phyloP scores from a whole-genome alignment of 2,329 filamentous ascomycete species.

The Coniochaeta prunicola region DNA sequence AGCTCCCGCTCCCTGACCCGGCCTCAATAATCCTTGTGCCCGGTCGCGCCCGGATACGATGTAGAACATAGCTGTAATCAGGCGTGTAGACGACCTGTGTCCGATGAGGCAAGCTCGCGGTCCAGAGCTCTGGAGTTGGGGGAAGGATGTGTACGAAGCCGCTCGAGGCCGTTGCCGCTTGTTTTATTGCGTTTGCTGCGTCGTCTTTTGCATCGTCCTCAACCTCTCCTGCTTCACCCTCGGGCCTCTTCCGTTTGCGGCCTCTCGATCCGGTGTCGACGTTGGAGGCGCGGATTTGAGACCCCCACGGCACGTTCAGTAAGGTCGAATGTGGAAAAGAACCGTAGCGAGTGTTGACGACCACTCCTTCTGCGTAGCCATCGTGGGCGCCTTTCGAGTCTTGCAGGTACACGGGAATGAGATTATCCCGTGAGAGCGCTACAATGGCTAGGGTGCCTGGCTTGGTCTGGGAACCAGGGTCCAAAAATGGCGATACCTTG shows the following conservation, averaged over 20 bases:
- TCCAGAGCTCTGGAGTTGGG: slow-evolving; percentile 79
- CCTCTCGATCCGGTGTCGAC: slow-evolving; percentile 90
- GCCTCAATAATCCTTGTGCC: slow-evolving; percentile 72
- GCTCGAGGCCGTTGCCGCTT: slow-evolving; percentile 46
- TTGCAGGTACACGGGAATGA: slow-evolving; percentile 67
- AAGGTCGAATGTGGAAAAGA: slow-evolving; percentile 79
- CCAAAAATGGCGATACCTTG: slow-evolving; percentile 66
- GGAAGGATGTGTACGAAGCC: slow-evolving; percentile 75
- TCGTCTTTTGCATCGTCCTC: slow-evolving; percentile 7
- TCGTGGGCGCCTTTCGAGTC: slow-evolving; percentile 54
- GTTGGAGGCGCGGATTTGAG: slow-evolving; percentile 80
- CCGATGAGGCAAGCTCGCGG: slow-evolving; percentile 68
- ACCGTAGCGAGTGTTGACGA: slow-evolving; percentile 88
- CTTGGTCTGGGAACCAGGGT: slow-evolving; percentile 55
- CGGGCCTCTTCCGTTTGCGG: slow-evolving; percentile 51
- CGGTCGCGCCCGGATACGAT: slow-evolving; percentile 66
- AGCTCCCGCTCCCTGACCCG: slow-evolving; percentile 75
- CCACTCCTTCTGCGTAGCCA: slow-evolving; percentile 69
- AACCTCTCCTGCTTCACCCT: slow-evolving; percentile 28
- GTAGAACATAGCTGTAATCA: slow-evolving; percentile 78
- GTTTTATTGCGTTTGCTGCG: slow-evolving; percentile 23
- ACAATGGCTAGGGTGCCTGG: slow-evolving; percentile 70
- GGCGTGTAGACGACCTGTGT: slow-evolving; percentile 85
- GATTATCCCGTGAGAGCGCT: slow-evolving; percentile 80
- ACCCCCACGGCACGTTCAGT: slow-evolving; percentile 78